Evolutionary conservation across 1,284 basidiomycete genomes (phyloP).

Genomic region (Schizophyllum commune): DNA sequence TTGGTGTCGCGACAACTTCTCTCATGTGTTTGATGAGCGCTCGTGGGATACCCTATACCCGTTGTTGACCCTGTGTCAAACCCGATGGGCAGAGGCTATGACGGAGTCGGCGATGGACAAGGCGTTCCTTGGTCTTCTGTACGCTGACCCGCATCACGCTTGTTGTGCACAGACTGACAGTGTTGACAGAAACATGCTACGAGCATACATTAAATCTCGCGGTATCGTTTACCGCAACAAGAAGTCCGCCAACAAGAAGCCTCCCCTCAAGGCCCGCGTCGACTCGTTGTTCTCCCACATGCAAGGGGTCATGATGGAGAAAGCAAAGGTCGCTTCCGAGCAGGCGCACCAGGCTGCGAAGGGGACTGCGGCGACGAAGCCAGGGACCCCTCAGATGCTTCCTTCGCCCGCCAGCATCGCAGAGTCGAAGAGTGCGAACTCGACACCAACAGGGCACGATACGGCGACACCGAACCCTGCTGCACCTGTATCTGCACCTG

Average conservation of each 20-base stretch:
- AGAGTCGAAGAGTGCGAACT: conserved; percentile 51
- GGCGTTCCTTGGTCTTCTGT: conserved; percentile 71
- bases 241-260: too few relatives aligned
- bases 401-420: conserved; percentile 67
- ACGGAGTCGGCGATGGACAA: conserved; percentile 47
- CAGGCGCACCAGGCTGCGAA: conserved; percentile 23
- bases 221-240: conserved; percentile 35
- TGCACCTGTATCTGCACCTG: conserved; percentile 21
- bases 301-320: conserved; percentile 28
- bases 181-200: conserved; percentile 56
- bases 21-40: too few relatives aligned
- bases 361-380: conserved; percentile 29
- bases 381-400: conserved; percentile 53
- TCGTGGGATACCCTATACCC: too few relatives aligned
- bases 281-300: conserved; percentile 34
- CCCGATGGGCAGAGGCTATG: too few relatives aligned
- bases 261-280: too few relatives aligned
- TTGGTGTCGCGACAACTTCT: conserved; percentile 55
- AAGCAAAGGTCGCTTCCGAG: conserved; percentile 33
- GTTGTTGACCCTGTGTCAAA: too few relatives aligned
- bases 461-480: conserved; percentile 35
- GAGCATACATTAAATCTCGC: conserved; percentile 59
- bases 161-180: conserved; percentile 13
- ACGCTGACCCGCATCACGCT: conserved; percentile 25
- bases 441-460: conserved; percentile 56